Evolutionary conservation across 2,329 filamentous ascomycete species (phyloP), one percentile per base, ranked within the genome.

Genomic region (Pleomassaria siparia): DNA sequence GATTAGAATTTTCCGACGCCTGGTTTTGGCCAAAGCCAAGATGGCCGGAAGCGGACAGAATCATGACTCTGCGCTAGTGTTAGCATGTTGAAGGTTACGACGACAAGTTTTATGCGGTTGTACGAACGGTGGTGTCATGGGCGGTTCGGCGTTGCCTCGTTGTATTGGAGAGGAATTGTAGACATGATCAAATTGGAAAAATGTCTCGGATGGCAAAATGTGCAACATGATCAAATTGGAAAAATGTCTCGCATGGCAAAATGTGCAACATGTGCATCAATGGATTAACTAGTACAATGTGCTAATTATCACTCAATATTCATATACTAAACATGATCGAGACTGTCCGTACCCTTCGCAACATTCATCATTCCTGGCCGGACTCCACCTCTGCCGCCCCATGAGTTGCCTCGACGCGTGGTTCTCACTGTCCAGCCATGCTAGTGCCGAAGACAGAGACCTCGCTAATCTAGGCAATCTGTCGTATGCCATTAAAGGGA

Each of bases 101-200:
- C 40, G 40, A 43, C 18, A 24, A 24, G 26, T 30, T 3, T 12
- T 18, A n/a, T n/a, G 15, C 15, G 24, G 24, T n/a, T 5, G 3
- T 6, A 60, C 63, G 47, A 54, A 65, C 60, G 62, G 60, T 48
- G 60, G 62, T 54, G 60, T 59, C 21, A 55, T 49, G 36, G 63
- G 59, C n/a, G 57, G 55, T 30, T 65, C 60, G 28, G 58, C 45
- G 18, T 37, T 39, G n/a, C 35, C 35, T 37, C 35, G 21, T 6
- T 37, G 18, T 11, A 22, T 37, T 22, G 35, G 9, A 13, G 20
- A 37, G 15, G 4, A n/a, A 7, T 16, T 7, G n/a, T 11, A 4
- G n/a, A n/a, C n/a, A n/a, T n/a, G n/a, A n/a, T n/a, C n/a, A n/a
- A n/a, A n/a, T n/a, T n/a, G n/a, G n/a, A n/a, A 20, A 24, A 4